Base-by-base conservation (phyloP, 1,284 basidiomycete species). In the Heliocybe sulcata region DNA sequence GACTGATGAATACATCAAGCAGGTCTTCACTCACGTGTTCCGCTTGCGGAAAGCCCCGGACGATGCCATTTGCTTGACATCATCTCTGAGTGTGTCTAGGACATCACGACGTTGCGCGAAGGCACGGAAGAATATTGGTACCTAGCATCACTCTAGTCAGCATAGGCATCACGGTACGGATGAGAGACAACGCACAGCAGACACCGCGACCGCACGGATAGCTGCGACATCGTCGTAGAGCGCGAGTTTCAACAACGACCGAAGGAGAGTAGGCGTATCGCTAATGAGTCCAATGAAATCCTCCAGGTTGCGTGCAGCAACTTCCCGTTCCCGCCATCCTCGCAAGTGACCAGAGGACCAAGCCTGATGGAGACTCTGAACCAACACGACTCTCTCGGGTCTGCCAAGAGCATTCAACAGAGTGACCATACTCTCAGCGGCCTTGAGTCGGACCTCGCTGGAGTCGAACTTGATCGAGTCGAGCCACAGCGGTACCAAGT, bases 141-240 rank as follows among this genome's bases (percentile, higher is more conserved):
- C 67, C 81, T 86, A 61, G 61, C 59, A 61, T 62, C 58, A 45
- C 59, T 56, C 54, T 59, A 61, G 56, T 58, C 54, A 61, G 60
- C 60, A 63, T 42, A 61, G 59, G 45, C 47, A 60, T 22, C 59
- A 55, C 55, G 55, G 58, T 57, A 54, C 25, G 26, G 54, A 23
- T 19, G 29, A n/a, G 26, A 45, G 27, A 26, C 57, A n/a, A 79
- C 87, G 69, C 62, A 92, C 89, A 56, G 75, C 72, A 23, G 68
- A 64, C 22, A 92, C 80, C 2, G 87, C 91, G 20, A 84, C 83
- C 61, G 92, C 89, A 53, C 95, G 77, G 4, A 98, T 92, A 26
- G 90, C 86, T 31, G 92, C 88, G 56, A 94, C 90, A 16, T 75
- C 72, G 65, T 98, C 95, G 57, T 85, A 79, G 35, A 98, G 72